Base-by-base conservation (phyloP, 768 basidiomycete genomes). In the Lyophyllum decastes region DNA sequence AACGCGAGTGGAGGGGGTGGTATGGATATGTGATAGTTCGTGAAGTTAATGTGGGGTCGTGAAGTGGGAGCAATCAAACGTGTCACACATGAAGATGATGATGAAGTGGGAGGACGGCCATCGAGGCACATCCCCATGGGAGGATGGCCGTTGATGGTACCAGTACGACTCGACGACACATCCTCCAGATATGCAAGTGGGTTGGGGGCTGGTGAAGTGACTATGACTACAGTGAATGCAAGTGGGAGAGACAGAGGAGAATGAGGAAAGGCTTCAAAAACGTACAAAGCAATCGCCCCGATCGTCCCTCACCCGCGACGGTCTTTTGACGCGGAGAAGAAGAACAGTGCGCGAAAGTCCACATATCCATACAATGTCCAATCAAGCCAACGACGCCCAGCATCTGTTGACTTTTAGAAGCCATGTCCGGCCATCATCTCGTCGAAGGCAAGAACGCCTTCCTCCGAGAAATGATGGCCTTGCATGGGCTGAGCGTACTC, bases 351-450 rank as follows among this genome's bases (percentile, higher is more conserved):
- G 61, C 61, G 58, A 60, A 62, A 62, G 44, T 61, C 68, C 62
- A 69, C 57, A 68, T 65, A 68, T 69, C 67, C 66, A 70, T 69
- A 70, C 67, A 69, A 56, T 41, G 66, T 63, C 67, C 65, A 66
- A 60, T 61, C 50, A 55, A 64, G 66, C 69, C 63, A 64, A 62
- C 66, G 72, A 73, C 70, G 76, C 73, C 43, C 74, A 73, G 74
- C 76, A 71, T 73, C 72, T 64, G 61, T 54, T 46, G 44, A 51
- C 30, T 52, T 57, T 63, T 63, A 66, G 55, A 69, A 65, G 26
- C 61, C 59, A 35, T 60, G 60, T 12, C 74, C 72, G 43, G 73
- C 66, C 72, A 80, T 74, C 73, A 78, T 73, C 60, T 79, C 76
- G 62, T 78, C 77, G 63, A 78, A 79, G 53, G 66, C 70, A 46